Evolutionary conservation across 163 green algal genomes (phyloP).

Genomic region (Trebouxiophyceae sp.): DNA sequence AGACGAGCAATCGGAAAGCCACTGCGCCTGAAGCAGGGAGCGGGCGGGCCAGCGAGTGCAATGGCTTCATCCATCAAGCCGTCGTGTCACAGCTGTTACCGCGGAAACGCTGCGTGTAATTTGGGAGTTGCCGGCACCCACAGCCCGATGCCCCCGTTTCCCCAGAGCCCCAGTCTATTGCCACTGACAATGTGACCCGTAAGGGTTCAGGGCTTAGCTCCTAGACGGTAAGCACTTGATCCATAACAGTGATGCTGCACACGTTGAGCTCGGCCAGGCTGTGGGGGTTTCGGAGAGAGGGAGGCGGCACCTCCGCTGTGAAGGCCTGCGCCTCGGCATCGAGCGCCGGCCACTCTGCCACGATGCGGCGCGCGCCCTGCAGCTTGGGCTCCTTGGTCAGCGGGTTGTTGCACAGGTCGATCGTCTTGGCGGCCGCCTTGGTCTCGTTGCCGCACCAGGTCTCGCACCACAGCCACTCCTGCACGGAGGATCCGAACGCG

Average conservation of each 20-base stretch:
- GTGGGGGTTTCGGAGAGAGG: not conserved
- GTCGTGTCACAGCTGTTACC: too few relatives aligned
- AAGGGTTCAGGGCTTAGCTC: too few relatives aligned
- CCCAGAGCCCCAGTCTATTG: not conserved
- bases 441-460: conserved; percentile 45
- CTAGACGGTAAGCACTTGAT: not conserved
- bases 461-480: conserved; percentile 90
- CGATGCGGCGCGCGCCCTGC: conserved; percentile 82
- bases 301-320: conserved; percentile 12
- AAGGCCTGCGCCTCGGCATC: conserved; percentile 56
- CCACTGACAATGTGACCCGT: not conserved
- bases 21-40: too few relatives aligned
- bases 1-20: too few relatives aligned
- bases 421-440: conserved; percentile 80
- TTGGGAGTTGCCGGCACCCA: too few relatives aligned
- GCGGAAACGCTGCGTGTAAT: too few relatives aligned
- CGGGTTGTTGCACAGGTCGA: conserved; percentile 99
- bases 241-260: not conserved
- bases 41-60: too few relatives aligned
- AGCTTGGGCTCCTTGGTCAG: conserved; percentile 98
- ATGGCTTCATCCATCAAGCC: too few relatives aligned
- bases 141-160: too few relatives aligned
- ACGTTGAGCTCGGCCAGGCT: not conserved
- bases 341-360: conserved; percentile 78
- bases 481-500: too few relatives aligned